phyloP scores from a whole-genome alignment of 176 grass and related monocot genomes.

The Oryza rufipogon region DNA sequence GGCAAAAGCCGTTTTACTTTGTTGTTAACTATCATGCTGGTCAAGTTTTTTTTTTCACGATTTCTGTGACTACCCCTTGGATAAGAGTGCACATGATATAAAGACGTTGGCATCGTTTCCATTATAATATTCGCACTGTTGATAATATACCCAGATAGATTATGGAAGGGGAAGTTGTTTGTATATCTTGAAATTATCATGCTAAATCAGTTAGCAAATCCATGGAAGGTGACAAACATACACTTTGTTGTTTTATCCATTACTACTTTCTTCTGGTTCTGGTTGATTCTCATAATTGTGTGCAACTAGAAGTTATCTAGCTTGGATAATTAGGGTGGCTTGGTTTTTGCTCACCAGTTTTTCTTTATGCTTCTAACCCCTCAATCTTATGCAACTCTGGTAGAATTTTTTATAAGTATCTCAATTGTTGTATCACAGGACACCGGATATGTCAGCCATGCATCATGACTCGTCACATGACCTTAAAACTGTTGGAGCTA shows the following conservation, averaged over 20 bases:
- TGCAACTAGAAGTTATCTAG: neutral
- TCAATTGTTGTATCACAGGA: constrained; percentile 56
- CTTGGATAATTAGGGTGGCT: neutral
- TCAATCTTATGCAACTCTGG: constrained; percentile 12
- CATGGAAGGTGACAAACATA: neutral
- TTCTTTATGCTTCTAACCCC: constrained; percentile 14
- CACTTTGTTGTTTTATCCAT: neutral
- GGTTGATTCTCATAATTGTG: constrained; percentile 4
- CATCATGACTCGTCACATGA: constrained; percentile 88
- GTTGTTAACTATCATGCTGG: neutral
- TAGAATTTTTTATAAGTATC: neutral
- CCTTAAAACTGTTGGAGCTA: constrained; percentile 71
- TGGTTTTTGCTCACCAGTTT: neutral
- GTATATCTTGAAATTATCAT: constrained; percentile 17
- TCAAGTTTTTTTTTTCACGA: neutral
- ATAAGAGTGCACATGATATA: neutral
- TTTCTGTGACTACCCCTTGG: neutral
- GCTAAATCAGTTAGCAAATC: constrained; percentile 29
- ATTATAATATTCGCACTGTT: neutral
- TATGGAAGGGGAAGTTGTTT: neutral
- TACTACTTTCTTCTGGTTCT: constrained; percentile 1
- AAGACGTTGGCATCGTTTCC: neutral
- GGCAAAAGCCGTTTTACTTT: neutral
- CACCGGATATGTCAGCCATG: constrained; percentile 89
- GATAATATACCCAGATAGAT: constrained; percentile 9